Base-by-base conservation (phyloP, 371 early-diverging fungal genomes). In the Haplosporangium sp. region DNA sequence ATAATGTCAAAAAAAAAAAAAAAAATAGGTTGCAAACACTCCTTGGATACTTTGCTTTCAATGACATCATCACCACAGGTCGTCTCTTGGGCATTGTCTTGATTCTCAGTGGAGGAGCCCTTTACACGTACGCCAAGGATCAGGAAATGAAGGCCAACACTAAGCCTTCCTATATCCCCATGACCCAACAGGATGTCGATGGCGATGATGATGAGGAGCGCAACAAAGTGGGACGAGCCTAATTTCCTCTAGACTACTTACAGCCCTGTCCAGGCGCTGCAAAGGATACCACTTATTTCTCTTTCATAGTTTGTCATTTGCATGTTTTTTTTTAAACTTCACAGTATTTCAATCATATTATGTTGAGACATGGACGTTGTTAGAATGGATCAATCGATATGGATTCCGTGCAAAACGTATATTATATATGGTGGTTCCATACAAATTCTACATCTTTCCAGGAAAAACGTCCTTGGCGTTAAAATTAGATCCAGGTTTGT, bases 61-160 rank as follows among this genome's bases (percentile, higher is more conserved):
- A 47, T 55, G 87, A 87, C 37, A 40, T 80, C 11, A 69, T 87
- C 57, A 84, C 85, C 10, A 6, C 80, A 20, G 66, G 81, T n/a
- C 83, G 86, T 5, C 23, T 74, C 29, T 12, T 64, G 10, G 84
- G 87, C 18, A 85, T 86, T 52, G 55, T 73, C 2, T 56, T 86
- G 58, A 83, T 85, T 47, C 71, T 86, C 11, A n/a, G 52, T 10
- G 87, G 87, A 12, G 80, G 82, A 29, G 64, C 74, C 8, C 47
- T 82, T 7, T 87, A 87, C 64, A 84, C 86, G 14, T 84, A 55
- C 43, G 79, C 77, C 60, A 77, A 77, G 67, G 77, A 77, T 47
- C 47, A 67, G 64, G 77, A 77, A 60, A 77, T 77, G 77, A 29
- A 47, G 13, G 66, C 63, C 45, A 63, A 64, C 36, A 43, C 43